Base-by-base conservation (phyloP, 2,329 filamentous ascomycete genomes). In the Scedosporium dehoogii region DNA sequence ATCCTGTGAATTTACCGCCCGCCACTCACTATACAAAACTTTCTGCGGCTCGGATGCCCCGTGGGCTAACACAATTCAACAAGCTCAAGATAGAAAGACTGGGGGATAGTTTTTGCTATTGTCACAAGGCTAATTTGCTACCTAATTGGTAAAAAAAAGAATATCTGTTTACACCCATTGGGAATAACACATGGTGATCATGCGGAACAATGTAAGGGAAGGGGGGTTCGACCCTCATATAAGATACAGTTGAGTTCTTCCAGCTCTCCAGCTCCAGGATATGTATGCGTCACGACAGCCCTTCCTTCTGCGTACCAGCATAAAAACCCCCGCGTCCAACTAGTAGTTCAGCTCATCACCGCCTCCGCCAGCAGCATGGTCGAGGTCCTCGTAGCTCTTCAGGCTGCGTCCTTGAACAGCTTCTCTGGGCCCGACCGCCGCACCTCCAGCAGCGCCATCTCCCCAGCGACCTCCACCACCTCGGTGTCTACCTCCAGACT, bases 331-430 rank as follows among this genome's bases (percentile, higher is more conserved):
- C n/a, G 14, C 33, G 55, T 7, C 55, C 38, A 58, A 58, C 72
- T 82, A 97, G 72, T 97, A 97, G 75, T 97, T 96, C 70, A 97
- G 78, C 76, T 97, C 93, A 29, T 90, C 89, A 48, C 88, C 86
- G 48, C 88, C 90, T 42, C 84, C 81, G 14, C 87, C 85, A 44
- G 86, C 86, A 63, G 89, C 88, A 56, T 96, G 93, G 76, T 99
- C 94, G 25, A 99, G 79, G 72, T 99, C 94, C 74, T 99, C 96
- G 72, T 99, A 99, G 73, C 91, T 97, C 82, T 96, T 96, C 67
- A 99, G 78, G 65, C 90, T 96, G 63, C 94, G 85, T 4, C 94
- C 94, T 68, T 96, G 91, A 0, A 96, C 92, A 10, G 94, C 93
- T 75, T 97, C 92, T 21, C 90, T 85, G 21, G 94, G 93, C 0